Conservation (phyloP, 2,329 filamentous ascomycete genomes). For the Botrytis byssoidea region DNA sequence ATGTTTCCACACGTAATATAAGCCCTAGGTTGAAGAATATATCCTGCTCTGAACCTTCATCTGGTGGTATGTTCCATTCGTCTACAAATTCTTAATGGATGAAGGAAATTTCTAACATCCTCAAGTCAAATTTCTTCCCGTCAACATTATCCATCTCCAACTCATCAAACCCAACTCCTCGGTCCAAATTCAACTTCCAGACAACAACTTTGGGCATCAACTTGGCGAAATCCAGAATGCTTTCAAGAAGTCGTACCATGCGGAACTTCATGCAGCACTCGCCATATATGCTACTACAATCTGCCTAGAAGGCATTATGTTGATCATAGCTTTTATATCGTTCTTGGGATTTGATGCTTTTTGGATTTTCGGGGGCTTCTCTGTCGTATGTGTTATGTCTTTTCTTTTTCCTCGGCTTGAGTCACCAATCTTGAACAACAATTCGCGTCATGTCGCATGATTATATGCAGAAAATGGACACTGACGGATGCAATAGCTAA, state of each 20-base stretch:
- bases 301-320: neutral
- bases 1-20: neutral
- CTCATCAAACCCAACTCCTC: neutral
- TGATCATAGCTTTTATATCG: neutral
- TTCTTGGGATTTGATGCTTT: neutral
- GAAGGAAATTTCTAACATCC: neutral
- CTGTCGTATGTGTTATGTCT: neutral
- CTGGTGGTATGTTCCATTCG: neutral
- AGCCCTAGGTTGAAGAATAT: neutral
- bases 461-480: neutral
- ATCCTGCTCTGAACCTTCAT: constrained; percentile 5
- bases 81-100: neutral
- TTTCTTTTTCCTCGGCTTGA: neutral
- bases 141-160: constrained; percentile 5
- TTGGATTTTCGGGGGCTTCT: neutral
- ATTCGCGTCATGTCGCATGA: neutral
- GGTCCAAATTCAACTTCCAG: neutral
- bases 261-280: neutral
- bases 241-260: neutral
- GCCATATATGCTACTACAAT: neutral
- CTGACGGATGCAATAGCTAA: neutral
- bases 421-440: neutral
- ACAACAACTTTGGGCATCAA: neutral
- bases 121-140: neutral
- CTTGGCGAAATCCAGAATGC: neutral